phyloP scores from a whole-genome alignment of 495 filamentous ascomycete genomes.

The Cairneyella variabilis region DNA sequence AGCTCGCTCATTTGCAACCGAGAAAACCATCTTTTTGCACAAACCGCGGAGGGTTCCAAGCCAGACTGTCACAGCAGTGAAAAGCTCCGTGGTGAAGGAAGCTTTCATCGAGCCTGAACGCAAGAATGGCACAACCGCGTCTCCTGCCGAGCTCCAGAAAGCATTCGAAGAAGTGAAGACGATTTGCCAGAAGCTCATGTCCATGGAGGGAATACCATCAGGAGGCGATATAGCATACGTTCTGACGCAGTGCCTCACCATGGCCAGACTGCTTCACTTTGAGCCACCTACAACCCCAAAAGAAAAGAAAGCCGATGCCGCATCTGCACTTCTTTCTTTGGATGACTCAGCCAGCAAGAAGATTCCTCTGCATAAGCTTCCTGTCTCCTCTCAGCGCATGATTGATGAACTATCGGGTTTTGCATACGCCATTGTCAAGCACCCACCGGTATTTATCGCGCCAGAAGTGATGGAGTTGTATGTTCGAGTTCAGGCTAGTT shows the following conservation, averaged over 20 bases:
- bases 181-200: slow-evolving; percentile 3
- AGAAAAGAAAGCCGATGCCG: slow-evolving; percentile 16
- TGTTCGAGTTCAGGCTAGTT: slow-evolving; percentile 64
- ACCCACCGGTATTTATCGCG: slow-evolving; percentile 80
- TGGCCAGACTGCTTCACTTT: slow-evolving; percentile 13
- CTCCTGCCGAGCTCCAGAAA: slow-evolving; percentile 8
- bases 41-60: background rate
- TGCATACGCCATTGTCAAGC: slow-evolving; percentile 62
- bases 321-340: slow-evolving; percentile 25
- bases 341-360: slow-evolving; percentile 18
- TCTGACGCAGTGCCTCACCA: slow-evolving; percentile 11
- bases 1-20: slow-evolving; percentile 6
- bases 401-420: slow-evolving; percentile 42
- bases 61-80: background rate
- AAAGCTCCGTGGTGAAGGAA: background rate
- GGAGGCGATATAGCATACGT: slow-evolving; percentile 14
- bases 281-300: slow-evolving; percentile 1
- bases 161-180: slow-evolving; percentile 10
- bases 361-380: slow-evolving; percentile 4
- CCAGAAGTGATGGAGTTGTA: slow-evolving; percentile 64
- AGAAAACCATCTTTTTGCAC: slow-evolving; percentile 1
- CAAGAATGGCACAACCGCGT: background rate
- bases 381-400: slow-evolving; percentile 8
- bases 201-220: slow-evolving; percentile 12
- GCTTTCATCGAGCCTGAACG: background rate